Evolutionary conservation across 306 rosid species (phyloP).

Genomic region (Gastrolobium villosum): DNA sequence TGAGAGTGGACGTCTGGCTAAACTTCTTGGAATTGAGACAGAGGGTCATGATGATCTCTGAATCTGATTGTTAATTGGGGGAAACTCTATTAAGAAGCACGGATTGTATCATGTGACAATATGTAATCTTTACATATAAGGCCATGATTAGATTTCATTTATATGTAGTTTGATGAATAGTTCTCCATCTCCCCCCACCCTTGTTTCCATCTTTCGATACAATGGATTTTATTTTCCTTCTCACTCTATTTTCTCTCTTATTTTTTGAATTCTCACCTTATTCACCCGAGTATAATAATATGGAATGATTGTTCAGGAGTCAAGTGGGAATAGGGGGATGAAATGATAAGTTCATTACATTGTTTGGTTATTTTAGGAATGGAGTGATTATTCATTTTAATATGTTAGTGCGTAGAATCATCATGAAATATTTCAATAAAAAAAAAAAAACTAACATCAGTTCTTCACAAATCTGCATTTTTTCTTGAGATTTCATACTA

Average conservation of each 20-base stretch:
- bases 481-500: background rate
- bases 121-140: conserved; percentile 19
- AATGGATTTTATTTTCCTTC: conserved; percentile 17
- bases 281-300: background rate
- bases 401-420: background rate
- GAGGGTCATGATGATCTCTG: conserved; percentile 65
- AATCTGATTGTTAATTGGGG: conserved; percentile 42
- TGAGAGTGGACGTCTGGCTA: conserved; percentile 76
- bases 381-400: background rate
- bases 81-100: background rate
- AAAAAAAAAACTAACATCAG: background rate
- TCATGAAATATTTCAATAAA: too few species aligned
- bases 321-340: background rate
- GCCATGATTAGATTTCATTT: conserved; percentile 27
- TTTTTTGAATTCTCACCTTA: conserved; percentile 11
- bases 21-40: conserved; percentile 71
- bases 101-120: conserved; percentile 31
- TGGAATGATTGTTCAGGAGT: conserved; percentile 4
- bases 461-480: background rate
- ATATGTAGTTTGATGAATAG: conserved; percentile 15
- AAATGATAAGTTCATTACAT: background rate
- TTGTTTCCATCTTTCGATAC: conserved; percentile 4
- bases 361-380: background rate
- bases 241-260: background rate
- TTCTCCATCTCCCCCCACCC: background rate